Base-by-base conservation (phyloP, 352 stramenopile species). In the Phytophthora fragariaefolia region DNA sequence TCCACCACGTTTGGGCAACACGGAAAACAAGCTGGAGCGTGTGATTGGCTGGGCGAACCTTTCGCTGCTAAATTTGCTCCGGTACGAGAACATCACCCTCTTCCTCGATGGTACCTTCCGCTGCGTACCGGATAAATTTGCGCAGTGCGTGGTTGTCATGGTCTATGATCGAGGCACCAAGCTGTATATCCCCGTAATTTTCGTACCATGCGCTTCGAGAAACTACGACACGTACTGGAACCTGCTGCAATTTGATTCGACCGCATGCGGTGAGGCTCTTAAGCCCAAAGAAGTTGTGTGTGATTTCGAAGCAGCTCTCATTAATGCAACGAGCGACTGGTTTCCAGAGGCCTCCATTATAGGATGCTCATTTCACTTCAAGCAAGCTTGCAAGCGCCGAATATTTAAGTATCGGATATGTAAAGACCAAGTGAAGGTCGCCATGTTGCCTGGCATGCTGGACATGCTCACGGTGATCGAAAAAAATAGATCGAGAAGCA, bases 151-250 rank as follows among this genome's bases (percentile, higher is more conserved):
- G 6, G 24, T 40, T 10, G 17, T 50, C 5, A 50, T 59, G 52
- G 17, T 28, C 12, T 50, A 26, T 17, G 52, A 50, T 13, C 32
- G 32, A 6, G 32, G 32, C 8, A 18, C 32, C n/a, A 10, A 15
- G 8, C n/a, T 10, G 2, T 40, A 57, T 13, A 28, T 68, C 5
- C 40, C 51, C 3, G 32, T 56, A 3, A 62, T 58, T 20, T 57
- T 30, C 22, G 24, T 58, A 1, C 18, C 53, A 0, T 52, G 26
- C 18, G 22, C 47, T 4, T 50, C 46, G 2, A 56, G 18, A 20
- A 63, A 15, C 46, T 63, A 56, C 22, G 56, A 50, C 9, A 50
- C 30, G 10, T 52, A 55, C 32, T 63, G 46, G 55, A 49, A 63
- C 32, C 4, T 63, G 15, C 45, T 63, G 0, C 32, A 58, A 15